These are phyloP conservation scores for Solanum sejunctum DNA, from an alignment of 257 asterid species.

Conservation along the genomic window DNA sequence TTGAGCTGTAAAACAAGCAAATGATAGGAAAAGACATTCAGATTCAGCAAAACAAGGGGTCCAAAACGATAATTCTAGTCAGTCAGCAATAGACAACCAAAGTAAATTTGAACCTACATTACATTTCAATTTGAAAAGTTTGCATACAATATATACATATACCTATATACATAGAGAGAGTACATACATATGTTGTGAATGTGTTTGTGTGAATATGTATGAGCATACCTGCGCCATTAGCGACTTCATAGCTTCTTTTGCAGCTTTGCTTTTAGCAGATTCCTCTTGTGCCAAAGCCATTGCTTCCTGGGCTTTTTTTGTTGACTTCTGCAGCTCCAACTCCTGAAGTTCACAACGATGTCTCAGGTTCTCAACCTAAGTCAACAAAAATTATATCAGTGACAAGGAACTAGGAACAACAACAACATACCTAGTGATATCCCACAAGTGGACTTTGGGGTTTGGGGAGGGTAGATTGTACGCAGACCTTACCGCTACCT, in stretches of 20 bases:
- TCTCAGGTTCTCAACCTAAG: slow-evolving; percentile 58
- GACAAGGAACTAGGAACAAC: neutral
- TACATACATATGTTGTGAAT: neutral
- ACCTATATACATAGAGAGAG: neutral
- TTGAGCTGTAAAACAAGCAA: slow-evolving; percentile 48
- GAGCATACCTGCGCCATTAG: slow-evolving; percentile 75
- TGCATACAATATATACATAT: neutral
- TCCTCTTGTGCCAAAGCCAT: slow-evolving; percentile 74
- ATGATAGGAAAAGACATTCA: neutral
- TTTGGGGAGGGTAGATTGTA: too few relatives aligned
- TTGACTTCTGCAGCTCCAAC: slow-evolving; percentile 54
- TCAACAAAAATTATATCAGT: slow-evolving; percentile 1
- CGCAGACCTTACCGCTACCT: too few relatives aligned
- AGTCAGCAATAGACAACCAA: neutral
- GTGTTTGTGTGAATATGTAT: neutral
- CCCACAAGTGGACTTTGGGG: too few relatives aligned
- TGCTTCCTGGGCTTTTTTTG: slow-evolving; percentile 78
- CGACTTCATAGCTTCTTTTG: slow-evolving; percentile 87
- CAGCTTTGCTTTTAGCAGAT: slow-evolving; percentile 86
- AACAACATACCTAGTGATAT: too few relatives aligned
- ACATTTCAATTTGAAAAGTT: neutral
- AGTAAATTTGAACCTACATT: neutral
- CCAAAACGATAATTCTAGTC: neutral
- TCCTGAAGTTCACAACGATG: slow-evolving; percentile 74
- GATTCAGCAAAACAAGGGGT: neutral